Evolutionary conservation across 768 basidiomycete genomes (phyloP).

Genomic region (Trametes cingulata): DNA sequence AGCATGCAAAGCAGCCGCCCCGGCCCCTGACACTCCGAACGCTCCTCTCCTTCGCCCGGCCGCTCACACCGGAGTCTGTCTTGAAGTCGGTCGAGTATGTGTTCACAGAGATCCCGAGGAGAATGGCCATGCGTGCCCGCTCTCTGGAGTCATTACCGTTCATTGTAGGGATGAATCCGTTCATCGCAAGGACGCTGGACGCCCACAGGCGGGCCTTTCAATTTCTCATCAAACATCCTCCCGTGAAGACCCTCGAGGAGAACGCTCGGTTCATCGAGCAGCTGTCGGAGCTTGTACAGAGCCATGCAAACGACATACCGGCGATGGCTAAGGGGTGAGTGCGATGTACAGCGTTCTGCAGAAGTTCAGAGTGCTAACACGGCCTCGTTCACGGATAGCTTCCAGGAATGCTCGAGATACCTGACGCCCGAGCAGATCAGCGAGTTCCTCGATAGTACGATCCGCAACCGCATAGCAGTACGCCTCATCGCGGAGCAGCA

Average conservation of each 20-base stretch:
- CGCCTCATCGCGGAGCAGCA: slow-evolving; percentile 91
- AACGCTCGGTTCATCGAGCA: slow-evolving; percentile 68
- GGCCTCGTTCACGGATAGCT: slow-evolving; percentile 42
- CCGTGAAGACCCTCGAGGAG: slow-evolving; percentile 64
- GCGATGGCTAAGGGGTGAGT: slow-evolving; percentile 84
- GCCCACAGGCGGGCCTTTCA: slow-evolving; percentile 71
- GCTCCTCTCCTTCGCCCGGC: slow-evolving; percentile 74
- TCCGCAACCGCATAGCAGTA: slow-evolving; percentile 84
- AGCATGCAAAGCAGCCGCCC: slow-evolving; percentile 63
- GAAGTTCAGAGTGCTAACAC: not conserved
- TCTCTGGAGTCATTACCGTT: slow-evolving; percentile 78
- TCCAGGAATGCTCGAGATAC: slow-evolving; percentile 84
- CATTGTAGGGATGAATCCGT: slow-evolving; percentile 89
- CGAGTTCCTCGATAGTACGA: slow-evolving; percentile 79
- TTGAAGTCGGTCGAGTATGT: slow-evolving; percentile 75
- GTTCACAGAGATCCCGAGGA: slow-evolving; percentile 73
- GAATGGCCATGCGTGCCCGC: slow-evolving; percentile 72
- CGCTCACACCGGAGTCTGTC: slow-evolving; percentile 68
- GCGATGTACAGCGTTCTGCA: not conserved
- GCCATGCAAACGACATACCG: slow-evolving; percentile 86
- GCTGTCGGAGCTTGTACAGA: slow-evolving; percentile 69
- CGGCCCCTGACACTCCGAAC: slow-evolving; percentile 71
- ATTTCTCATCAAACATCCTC: slow-evolving; percentile 65
- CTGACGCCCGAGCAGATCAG: slow-evolving; percentile 80
- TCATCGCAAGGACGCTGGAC: slow-evolving; percentile 69